Base-by-base conservation (phyloP, 2,329 filamentous ascomycete species). In the Penicillium sp. region DNA sequence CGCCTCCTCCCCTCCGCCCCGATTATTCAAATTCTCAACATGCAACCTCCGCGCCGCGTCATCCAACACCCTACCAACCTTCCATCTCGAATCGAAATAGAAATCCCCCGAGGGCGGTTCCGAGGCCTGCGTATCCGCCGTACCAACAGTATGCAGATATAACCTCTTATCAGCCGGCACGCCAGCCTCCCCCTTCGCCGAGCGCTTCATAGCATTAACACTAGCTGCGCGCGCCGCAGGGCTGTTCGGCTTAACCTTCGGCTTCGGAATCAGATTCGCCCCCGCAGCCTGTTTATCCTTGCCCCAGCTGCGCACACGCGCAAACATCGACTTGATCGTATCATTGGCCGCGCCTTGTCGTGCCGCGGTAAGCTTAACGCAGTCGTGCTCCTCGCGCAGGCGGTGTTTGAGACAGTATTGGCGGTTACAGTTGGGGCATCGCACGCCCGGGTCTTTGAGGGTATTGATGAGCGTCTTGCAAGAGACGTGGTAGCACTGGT, bases 61-160 rank as follows among this genome's bases (percentile, higher is more conserved):
- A 45, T 74, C 72, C 29, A 74, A 57, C 37, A 74, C 64, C 39
- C 89, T 75, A 0, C 93, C 93, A 1, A 97, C 80, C n/a, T 86
- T 91, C 89, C 89, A 97, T 48, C 95, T 87, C 58, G 79, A 78
- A 50, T 80, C 84, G 66, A 86, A 94, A 67, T 83, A 94, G 68
- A 91, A 89, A 50, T 86, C 81, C 6, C 86, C 87, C 61, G 82
- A 86, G 3, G 90, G 89, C 35, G 87, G 82, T 67, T 95, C 95
- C 6, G 86, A 82, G 42, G 82, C 86, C 1, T 89, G 85, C 0
- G 89, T 94, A 60, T 88, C 87, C 8, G 87, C 87, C 61, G 90
- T 89, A 0, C 91, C 93, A 65, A 97, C 91, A 14, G 96, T 87
- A 63, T 87, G 84, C 0, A 98, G 64, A 64, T 97, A 97, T 1